phyloP scores from a whole-genome alignment of 768 basidiomycete genomes.

The Xerocomellus dryophilus region DNA sequence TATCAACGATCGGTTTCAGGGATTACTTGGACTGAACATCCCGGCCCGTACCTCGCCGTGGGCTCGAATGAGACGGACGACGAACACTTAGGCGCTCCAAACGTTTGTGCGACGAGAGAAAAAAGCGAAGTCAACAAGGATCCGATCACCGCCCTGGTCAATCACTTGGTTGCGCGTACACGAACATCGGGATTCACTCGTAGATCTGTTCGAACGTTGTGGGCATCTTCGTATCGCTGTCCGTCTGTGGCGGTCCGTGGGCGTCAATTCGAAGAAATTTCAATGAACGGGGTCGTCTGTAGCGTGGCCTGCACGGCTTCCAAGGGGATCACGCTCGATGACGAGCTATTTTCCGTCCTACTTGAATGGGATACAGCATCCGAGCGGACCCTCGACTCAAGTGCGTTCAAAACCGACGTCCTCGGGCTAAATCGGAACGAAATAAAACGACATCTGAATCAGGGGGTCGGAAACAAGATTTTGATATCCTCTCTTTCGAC shows the following conservation, averaged over 20 bases:
- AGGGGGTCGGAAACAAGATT: background rate
- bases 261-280: background rate
- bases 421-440: background rate
- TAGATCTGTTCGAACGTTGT: background rate
- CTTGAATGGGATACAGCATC: too few relatives aligned
- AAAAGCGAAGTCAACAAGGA: background rate
- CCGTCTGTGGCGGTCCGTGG: background rate
- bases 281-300: too few relatives aligned
- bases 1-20: background rate
- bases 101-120: background rate
- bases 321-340: background rate
- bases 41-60: background rate
- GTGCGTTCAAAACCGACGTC: conserved; percentile 6
- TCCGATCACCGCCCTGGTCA: background rate
- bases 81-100: background rate
- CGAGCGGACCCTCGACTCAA: conserved; percentile 6
- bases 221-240: background rate
- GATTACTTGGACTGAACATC: background rate
- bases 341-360: background rate
- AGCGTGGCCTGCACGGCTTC: background rate
- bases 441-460: background rate
- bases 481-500: background rate
- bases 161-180: background rate
- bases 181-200: background rate
- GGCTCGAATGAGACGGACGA: background rate